Evolutionary conservation across 2,329 filamentous ascomycete genomes (phyloP).

Genomic region (Trichoderma sp.): DNA sequence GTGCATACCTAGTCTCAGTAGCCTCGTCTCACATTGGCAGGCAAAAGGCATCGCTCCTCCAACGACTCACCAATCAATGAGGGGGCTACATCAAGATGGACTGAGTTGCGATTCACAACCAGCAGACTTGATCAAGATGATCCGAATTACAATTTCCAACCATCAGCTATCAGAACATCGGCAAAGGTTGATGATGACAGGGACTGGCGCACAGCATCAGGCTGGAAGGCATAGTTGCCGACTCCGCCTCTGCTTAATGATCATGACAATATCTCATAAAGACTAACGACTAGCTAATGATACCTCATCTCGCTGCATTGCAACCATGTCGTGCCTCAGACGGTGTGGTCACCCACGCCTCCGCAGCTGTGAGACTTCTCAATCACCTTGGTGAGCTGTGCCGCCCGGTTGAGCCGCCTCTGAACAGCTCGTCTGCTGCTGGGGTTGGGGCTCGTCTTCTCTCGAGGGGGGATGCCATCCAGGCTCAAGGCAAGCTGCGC

Average conservation of each 20-base stretch:
- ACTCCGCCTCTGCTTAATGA: neutral
- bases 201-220: neutral
- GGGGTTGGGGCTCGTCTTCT: slow-evolving; percentile 34
- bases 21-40: neutral
- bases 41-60: neutral
- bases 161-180: neutral
- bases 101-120: neutral
- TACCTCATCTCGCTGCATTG: neutral
- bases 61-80: neutral
- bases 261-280: slow-evolving; percentile 3
- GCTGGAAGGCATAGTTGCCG: neutral
- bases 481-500: slow-evolving; percentile 47
- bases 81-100: neutral
- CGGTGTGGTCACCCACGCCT: slow-evolving; percentile 31
- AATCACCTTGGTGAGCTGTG: slow-evolving; percentile 33
- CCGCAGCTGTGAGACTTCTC: slow-evolving; percentile 39
- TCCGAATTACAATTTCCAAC: neutral
- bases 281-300: slow-evolving; percentile 13
- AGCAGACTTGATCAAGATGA: neutral
- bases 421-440: slow-evolving; percentile 35
- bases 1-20: neutral
- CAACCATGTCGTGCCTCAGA: neutral
- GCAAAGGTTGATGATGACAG: neutral
- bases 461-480: slow-evolving; percentile 41
- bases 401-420: slow-evolving; percentile 35